Base-by-base conservation (phyloP, 208 protist species). In the Wallacemonas collosoma region DNA sequence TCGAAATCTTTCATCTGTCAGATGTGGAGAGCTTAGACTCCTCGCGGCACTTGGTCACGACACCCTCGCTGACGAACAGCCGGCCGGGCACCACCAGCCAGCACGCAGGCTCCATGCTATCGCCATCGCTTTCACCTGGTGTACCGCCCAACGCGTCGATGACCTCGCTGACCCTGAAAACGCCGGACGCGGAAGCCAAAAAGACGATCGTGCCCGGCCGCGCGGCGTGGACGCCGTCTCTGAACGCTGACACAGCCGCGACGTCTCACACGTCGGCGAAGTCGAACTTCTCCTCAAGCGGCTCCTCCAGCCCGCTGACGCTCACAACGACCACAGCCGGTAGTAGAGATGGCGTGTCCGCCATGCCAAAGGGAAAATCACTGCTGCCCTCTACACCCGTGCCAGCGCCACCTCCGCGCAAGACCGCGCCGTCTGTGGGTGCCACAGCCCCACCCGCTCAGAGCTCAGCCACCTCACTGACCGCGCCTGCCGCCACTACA, bases 11-110 rank as follows among this genome's bases (percentile, higher is more conserved):
- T 17, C 55, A 60, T 17, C 17, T 60, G 35, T 35, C 55, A 9
- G 55, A 60, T 1, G 55, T 60, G 17, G 55, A 60, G 17, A 60
- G 55, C 17, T 35, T 60, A 17, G 55, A 60, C 7, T 60, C 55
- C 7, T 60, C 55, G 26, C 26, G 26, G 9, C 55, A 60, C 17
- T 8, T 60, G 17, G 7, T 35, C 14, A 60, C 55, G 55, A 60
- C 55, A 0, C 55, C 55, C 7, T 60, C 55, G 15, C 7, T 60
- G 15, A 38, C 8, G 14, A 60, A 17, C 17, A 12, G 26, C 26
- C 26, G 26, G 26, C 26, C 26, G 26, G 26, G 26, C 26, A 26
- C 26, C 26, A 26, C 26, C 26, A 26, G 0, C 26, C 26, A 26
- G 26, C 26, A 26, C 26, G 26, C 26, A 26, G 26, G 26, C 26